Conservation (phyloP, 345 rosid genomes). For the Noccaea caerulescens region DNA sequence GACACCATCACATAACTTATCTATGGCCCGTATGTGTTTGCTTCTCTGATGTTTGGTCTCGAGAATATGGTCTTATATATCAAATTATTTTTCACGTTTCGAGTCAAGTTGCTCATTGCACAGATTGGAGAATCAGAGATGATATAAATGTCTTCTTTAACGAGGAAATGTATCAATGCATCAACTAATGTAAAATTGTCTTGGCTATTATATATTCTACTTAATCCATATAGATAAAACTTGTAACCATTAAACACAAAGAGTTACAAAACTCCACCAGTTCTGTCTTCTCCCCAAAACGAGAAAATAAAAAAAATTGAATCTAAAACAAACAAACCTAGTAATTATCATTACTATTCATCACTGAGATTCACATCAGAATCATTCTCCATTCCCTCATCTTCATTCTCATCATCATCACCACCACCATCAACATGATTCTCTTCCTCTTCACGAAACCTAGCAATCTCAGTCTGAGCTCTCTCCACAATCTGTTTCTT, state of each 20-base stretch:
- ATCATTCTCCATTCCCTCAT: constrained; percentile 46
- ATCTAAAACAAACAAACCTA: constrained; percentile 18
- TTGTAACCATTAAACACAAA: constrained; percentile 23
- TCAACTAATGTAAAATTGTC: not conserved
- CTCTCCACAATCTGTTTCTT: constrained; percentile 86
- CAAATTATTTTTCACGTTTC: not conserved
- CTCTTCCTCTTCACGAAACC: constrained; percentile 58
- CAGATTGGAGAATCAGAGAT: too few relatives aligned
- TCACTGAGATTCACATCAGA: constrained; percentile 73
- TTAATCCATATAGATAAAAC: constrained; percentile 18
- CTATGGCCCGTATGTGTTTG: not conserved
- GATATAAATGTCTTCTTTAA: not conserved
- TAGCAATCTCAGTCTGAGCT: constrained; percentile 81
- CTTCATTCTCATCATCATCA: constrained; percentile 24
- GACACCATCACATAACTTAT: constrained; percentile 9
- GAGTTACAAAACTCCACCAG: constrained; percentile 16
- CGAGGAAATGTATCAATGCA: constrained; percentile 17
- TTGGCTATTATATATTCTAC: not conserved
- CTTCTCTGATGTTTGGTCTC: constrained; percentile 12
- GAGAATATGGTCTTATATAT: not conserved
- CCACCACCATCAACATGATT: constrained; percentile 37
- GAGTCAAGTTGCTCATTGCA: too few relatives aligned
- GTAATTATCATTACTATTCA: constrained; percentile 33
- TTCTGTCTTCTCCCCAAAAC: not conserved
- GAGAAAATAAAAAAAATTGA: not conserved